A percentile compares a stretch with the other conserved stretches of the same genome.
Conservation (phyloP, 495 filamentous ascomycete genomes). For the Aspergillus wentii region DNA sequence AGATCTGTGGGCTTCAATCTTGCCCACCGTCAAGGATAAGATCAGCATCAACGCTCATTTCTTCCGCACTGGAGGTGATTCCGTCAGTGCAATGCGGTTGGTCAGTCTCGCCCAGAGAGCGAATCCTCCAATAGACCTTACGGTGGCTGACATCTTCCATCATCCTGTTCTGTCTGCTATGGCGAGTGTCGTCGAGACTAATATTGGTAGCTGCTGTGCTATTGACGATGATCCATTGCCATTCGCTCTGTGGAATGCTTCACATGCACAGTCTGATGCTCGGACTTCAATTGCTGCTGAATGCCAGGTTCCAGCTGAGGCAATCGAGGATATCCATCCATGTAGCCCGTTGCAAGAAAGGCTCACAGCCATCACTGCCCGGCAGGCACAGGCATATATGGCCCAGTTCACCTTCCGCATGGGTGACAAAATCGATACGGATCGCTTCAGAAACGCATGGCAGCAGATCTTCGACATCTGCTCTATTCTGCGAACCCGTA, state of each 20-base stretch:
- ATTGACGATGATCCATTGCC: not conserved
- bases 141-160: constrained; percentile 26
- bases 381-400: constrained; percentile 25
- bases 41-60: constrained; percentile 16
- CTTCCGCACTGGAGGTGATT: constrained; percentile 27
- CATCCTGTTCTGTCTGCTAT: constrained; percentile 32
- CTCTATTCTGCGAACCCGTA: constrained; percentile 30
- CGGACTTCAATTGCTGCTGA: too few species aligned
- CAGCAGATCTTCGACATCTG: constrained; percentile 18
- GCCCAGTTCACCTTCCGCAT: constrained; percentile 29
- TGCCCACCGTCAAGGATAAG: constrained; percentile 12
- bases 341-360: constrained; percentile 60
- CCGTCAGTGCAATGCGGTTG: constrained; percentile 56
- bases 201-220: not conserved
- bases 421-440: constrained; percentile 21
- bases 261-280: not conserved
- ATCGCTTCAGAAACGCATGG: constrained; percentile 38
- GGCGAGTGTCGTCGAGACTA: constrained; percentile 2
- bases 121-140: constrained; percentile 5
- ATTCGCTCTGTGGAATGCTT: not conserved
- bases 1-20: constrained; percentile 14
- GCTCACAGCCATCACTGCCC: constrained; percentile 46
- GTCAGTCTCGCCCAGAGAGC: too few species aligned
- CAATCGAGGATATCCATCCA: constrained; percentile 49
- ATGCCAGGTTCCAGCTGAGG: constrained; percentile 21